Evolutionary conservation across 2,329 filamentous ascomycete genomes (phyloP).

Genomic region (Sarocladium brachiariae): DNA sequence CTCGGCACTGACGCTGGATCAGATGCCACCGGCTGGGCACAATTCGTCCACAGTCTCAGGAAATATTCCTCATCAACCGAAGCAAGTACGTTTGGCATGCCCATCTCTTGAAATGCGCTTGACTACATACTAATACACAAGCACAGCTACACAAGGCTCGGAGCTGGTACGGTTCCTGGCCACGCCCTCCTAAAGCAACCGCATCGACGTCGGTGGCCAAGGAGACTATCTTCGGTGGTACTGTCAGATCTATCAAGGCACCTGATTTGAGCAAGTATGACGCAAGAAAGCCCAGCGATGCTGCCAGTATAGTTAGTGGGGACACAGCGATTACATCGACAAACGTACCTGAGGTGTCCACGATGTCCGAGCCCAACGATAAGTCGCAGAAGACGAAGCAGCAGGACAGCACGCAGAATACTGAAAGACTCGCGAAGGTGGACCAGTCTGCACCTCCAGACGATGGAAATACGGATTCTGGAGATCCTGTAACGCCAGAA

Average conservation of each 20-base stretch:
- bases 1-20: constrained; percentile 2
- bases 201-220: constrained; percentile 54
- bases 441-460: not conserved
- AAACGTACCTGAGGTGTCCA: constrained; percentile 20
- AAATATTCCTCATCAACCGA: not conserved
- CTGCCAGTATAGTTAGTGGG: constrained; percentile 23
- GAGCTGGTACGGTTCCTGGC: constrained; percentile 61
- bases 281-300: constrained; percentile 29
- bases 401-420: not conserved
- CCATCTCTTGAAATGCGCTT: too few relatives aligned
- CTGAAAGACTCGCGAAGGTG: not conserved
- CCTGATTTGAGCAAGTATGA: constrained; percentile 48
- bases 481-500: constrained; percentile 10
- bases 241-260: constrained; percentile 36
- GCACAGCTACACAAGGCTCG: constrained; percentile 43
- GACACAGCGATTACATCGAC: constrained; percentile 17
- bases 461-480: not conserved
- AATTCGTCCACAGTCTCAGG: not conserved
- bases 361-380: constrained; percentile 9
- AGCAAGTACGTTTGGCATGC: constrained; percentile 5
- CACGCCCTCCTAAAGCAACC: constrained; percentile 46
- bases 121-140: too few relatives aligned
- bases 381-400: not conserved
- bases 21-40: not conserved
- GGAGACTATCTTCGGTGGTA: constrained; percentile 55